Percentiles rank a stretch among this genome's conserved stretches.
Evolutionary conservation across 2,329 filamentous ascomycete species (phyloP).

Genomic region (Penicillium expansum): DNA sequence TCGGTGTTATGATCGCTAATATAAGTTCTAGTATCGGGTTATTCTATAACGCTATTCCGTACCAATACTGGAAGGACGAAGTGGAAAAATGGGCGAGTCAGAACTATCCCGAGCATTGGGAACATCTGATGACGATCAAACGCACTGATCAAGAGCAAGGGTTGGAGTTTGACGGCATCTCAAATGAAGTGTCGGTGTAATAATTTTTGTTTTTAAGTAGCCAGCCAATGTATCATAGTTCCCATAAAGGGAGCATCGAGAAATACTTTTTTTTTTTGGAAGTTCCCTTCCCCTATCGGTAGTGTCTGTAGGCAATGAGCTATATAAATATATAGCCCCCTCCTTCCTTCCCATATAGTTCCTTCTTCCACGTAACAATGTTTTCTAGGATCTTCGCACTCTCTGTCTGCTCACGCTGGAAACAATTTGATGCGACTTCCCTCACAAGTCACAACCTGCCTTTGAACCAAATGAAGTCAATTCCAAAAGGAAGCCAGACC

Average conservation of each 20-base stretch:
- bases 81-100: slow-evolving; percentile 73
- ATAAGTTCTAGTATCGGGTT: slow-evolving; percentile 60
- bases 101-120: slow-evolving; percentile 68
- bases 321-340: not conserved
- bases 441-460: too few species aligned
- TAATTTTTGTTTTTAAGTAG: not conserved
- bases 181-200: slow-evolving; percentile 26
- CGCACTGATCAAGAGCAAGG: slow-evolving; percentile 37
- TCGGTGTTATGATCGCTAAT: slow-evolving; percentile 7
- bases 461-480: too few species aligned
- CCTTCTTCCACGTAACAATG: too few species aligned
- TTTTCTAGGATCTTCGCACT: too few species aligned
- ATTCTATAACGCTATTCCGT: slow-evolving; percentile 71
- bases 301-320: too few species aligned
- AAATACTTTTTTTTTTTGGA: too few species aligned
- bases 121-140: slow-evolving; percentile 54
- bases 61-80: slow-evolving; percentile 61
- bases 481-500: too few species aligned
- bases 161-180: slow-evolving; percentile 30
- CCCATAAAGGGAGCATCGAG: not conserved
- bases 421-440: too few species aligned
- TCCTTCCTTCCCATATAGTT: too few species aligned
- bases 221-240: not conserved
- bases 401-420: too few species aligned
- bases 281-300: not conserved